Evolutionary conservation across 805 yeast genomes (phyloP).

Genomic region (Saturnispora halmiae): DNA sequence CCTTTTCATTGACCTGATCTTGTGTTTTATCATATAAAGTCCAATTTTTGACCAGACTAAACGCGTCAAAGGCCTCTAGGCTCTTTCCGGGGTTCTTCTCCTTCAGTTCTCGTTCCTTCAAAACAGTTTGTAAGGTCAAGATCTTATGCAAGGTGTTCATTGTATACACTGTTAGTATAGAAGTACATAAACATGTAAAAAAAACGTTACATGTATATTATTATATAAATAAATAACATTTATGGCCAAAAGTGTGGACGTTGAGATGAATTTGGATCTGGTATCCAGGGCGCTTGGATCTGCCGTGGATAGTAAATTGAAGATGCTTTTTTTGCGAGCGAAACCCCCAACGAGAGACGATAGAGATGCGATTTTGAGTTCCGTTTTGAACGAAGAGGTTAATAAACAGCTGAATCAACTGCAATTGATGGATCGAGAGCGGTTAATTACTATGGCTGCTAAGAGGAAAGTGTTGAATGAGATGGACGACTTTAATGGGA

Average conservation of each 20-base stretch:
- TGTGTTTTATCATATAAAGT: not conserved
- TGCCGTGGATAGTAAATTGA: not conserved
- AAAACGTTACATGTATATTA: not conserved
- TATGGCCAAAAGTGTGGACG: slow-evolving; percentile 3
- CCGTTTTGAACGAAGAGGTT: not conserved
- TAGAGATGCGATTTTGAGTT: slow-evolving; percentile 3
- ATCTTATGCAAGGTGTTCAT: slow-evolving; percentile 6
- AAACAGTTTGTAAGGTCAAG: not conserved
- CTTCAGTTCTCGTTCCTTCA: slow-evolving; percentile 6
- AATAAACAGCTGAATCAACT: not conserved
- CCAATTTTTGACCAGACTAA: not conserved
- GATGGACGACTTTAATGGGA: slow-evolving; percentile 1
- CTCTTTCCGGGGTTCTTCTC: not conserved
- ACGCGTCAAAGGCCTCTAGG: not conserved
- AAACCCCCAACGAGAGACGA: not conserved
- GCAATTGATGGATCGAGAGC: not conserved
- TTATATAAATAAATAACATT: too few species aligned
- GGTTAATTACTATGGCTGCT: slow-evolving; percentile 6
- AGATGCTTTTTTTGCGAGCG: not conserved
- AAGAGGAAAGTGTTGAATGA: slow-evolving; percentile 2
- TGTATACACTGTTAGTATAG: not conserved
- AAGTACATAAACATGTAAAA: too few species aligned
- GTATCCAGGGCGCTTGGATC: not conserved
- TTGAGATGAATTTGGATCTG: slow-evolving; percentile 3
- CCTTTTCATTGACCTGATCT: not conserved